These are phyloP conservation scores for Termitomyces bulborhizus DNA, from an alignment of 768 basidiomycete species.

Conservation along the genomic window DNA sequence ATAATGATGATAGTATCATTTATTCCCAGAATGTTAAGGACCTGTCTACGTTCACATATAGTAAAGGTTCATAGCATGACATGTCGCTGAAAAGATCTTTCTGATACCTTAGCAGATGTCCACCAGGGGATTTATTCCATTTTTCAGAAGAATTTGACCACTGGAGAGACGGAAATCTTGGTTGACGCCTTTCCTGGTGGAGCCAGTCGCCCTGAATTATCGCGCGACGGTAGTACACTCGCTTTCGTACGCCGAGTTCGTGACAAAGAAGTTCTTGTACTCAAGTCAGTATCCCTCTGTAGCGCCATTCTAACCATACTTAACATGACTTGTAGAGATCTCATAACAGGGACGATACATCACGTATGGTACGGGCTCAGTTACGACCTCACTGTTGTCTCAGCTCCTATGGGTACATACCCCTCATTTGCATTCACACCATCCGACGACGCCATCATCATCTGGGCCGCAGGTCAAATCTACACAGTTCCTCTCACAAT, in stretches of 20 bases:
- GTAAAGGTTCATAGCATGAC: slow-evolving; percentile 44
- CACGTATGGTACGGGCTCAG: slow-evolving; percentile 64
- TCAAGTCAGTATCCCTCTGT: slow-evolving; percentile 44
- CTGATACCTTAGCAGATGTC: slow-evolving; percentile 39
- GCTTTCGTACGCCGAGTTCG: slow-evolving; percentile 71
- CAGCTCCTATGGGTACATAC: slow-evolving; percentile 77
- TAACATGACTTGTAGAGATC: slow-evolving; percentile 37
- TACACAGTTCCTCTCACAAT: slow-evolving; percentile 49
- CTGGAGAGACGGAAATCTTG: slow-evolving; percentile 41
- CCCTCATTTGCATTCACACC: slow-evolving; percentile 70
- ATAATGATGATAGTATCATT: slow-evolving; percentile 48
- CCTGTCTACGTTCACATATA: slow-evolving; percentile 44
- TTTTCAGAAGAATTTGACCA: slow-evolving; percentile 59
- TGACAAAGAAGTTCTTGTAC: slow-evolving; percentile 66
- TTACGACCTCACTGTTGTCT: slow-evolving; percentile 58
- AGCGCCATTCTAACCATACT: not conserved
- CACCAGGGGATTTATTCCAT: slow-evolving; percentile 70
- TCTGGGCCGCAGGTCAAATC: slow-evolving; percentile 73
- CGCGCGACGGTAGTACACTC: slow-evolving; percentile 60
- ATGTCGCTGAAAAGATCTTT: not conserved
- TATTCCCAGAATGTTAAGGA: slow-evolving; percentile 63
- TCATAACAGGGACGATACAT: slow-evolving; percentile 57
- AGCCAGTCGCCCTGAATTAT: slow-evolving; percentile 68
- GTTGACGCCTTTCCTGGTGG: slow-evolving; percentile 60
- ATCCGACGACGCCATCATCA: slow-evolving; percentile 50